Percentiles rank a stretch among this genome's conserved stretches.
These are phyloP conservation scores for Hypoxylon rickii DNA, from an alignment of 495 filamentous ascomycete genomes.

Conservation along the genomic window DNA sequence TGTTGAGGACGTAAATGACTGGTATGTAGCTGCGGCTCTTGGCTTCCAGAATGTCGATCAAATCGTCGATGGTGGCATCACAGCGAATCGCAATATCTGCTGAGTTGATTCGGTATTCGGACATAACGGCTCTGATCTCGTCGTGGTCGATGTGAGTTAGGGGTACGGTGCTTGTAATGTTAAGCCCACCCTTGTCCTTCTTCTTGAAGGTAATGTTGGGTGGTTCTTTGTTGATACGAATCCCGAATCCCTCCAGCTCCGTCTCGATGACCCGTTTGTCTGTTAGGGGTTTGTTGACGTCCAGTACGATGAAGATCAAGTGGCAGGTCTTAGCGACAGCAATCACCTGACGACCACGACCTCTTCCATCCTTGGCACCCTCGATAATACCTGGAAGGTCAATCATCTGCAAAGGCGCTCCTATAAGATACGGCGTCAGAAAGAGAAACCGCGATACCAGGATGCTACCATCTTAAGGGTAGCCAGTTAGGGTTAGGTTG, in stretches of 20 bases:
- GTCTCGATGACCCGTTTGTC: conserved; percentile 96
- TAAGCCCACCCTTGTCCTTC: conserved; percentile 97
- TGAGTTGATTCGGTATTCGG: conserved; percentile 94
- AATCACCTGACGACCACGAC: conserved; percentile 97
- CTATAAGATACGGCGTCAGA: conserved; percentile 32
- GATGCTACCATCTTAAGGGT: too few relatives aligned
- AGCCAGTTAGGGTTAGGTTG: conserved; percentile 1
- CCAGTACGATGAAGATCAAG: conserved; percentile 97
- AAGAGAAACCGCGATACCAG: not conserved
- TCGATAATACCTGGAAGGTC: conserved; percentile 99
- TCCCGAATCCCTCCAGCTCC: conserved; percentile 97
- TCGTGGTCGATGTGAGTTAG: conserved; percentile 92
- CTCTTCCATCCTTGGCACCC: conserved; percentile 97
- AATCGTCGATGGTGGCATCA: conserved; percentile 81
- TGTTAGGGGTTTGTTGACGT: conserved; percentile 97
- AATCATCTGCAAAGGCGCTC: conserved; percentile 97
- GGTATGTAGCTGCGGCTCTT: conserved; percentile 96
- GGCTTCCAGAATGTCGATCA: conserved; percentile 95
- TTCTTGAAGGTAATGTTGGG: conserved; percentile 98
- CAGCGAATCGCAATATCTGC: conserved; percentile 97
- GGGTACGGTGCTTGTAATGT: conserved; percentile 89
- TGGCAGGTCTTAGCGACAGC: conserved; percentile 98
- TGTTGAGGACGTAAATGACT: conserved; percentile 97
- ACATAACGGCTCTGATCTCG: conserved; percentile 97
- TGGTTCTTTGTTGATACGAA: conserved; percentile 94